Base-by-base conservation (phyloP, 108 stramenopile species). In the Cyclotella atomus region DNA sequence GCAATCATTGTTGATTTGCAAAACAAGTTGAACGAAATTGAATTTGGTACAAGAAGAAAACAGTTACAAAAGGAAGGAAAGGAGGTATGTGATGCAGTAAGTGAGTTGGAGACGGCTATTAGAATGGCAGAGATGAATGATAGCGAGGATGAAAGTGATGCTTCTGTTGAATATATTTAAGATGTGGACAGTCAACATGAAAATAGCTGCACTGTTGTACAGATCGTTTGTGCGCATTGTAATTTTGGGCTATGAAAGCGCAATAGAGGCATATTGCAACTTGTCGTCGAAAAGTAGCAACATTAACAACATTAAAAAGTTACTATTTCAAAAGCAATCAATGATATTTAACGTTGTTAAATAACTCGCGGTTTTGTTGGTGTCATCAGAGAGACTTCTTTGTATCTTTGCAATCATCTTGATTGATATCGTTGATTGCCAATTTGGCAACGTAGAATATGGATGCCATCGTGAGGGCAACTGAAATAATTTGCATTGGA, bases 161-260 rank as follows among this genome's bases (percentile, higher is more conserved):
- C 65, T 4, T 75, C 73, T 67, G 54, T 28, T 47, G 65, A 75
- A 28, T 75, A 65, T 17, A 49, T 75, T 25, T 75, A 57, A 75
- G 35, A 55, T 6, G 12, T 6, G 38, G 6, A 8, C 8, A 43
- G 10, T 9, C 20, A n/a, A 64, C 5, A n/a, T 36, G 29, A 38
- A 64, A 6, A 23, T 6, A 52, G 17, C 21, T 21, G 50, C 50
- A n/a, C n/a, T n/a, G n/a, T n/a, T n/a, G n/a, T n/a, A n/a, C n/a
- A n/a, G n/a, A n/a, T n/a, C n/a, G n/a, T n/a, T n/a, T n/a, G n/a
- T n/a, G n/a, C n/a, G n/a, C n/a, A n/a, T n/a, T n/a, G 5, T 17
- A 17, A 52, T 17, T 52, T 5, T 23, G 21, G n/a, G 50, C 50
- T 23, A 15, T 52, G 8, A 8, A 52, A 5, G 17, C 20, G 8